Base-by-base conservation (phyloP, 1,284 basidiomycete species). In the Ganoderma resinaceum region DNA sequence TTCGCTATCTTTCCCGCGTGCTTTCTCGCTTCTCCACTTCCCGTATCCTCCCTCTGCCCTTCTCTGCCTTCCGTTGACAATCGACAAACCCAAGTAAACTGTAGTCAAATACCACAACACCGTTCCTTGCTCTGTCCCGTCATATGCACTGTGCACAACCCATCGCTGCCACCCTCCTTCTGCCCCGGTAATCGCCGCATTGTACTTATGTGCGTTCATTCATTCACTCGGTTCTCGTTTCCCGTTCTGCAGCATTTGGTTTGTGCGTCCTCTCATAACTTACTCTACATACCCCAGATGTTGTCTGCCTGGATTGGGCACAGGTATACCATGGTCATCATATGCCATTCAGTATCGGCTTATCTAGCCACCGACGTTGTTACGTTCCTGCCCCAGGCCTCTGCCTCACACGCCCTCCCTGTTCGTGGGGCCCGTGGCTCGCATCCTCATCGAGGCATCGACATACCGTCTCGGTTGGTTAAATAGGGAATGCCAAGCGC, bases 251-350 rank as follows among this genome's bases (percentile, higher is more conserved):
- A 63, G 64, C 64, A 68, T 6, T 66, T 64, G 66, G 65, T 72
- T 70, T 59, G 40, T 38, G 42, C 53, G 60, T 63, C 42, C 33
- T 18, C 52, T 33, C 23, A 31, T 70, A 72, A 26, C n/a, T n/a
- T 72, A 72, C 62, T 61, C 46, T 72, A 72, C 69, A 72, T 72
- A 72, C 71, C 71, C 71, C 67, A 57, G 49, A 60, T 70, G 69
- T 72, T 67, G 66, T 66, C 61, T 57, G 62, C 46, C 46, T 49
- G 23, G 6, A 46, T 49, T 26, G 46, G 46, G 23, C 46, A 26
- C 61, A 52, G 49, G 61, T 42, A 55, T 26, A 55, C 52, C 29
- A 55, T 12, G 52, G 46, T 12, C 23, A 55, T 55, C 52, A 31
- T 33, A 31, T 20, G 29, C 46, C 46, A 12, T 26, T 5, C n/a